Conservation (phyloP, 768 basidiomycete species). For the Russula compacta region DNA sequence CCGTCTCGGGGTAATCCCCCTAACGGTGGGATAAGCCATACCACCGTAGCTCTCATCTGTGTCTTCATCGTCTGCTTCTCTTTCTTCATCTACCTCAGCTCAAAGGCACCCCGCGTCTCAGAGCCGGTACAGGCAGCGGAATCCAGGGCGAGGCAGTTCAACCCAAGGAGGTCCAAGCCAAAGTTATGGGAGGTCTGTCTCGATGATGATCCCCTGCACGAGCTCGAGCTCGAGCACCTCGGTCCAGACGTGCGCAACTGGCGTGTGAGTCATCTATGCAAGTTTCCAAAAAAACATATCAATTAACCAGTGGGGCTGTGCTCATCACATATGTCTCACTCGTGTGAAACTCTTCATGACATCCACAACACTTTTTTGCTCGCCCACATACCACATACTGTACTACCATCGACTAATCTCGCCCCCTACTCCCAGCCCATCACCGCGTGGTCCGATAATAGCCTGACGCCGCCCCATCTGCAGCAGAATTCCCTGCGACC, state of each 20-base stretch:
- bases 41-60: neutral
- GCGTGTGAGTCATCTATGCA: slow-evolving; percentile 2
- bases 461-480: neutral
- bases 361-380: neutral
- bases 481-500: neutral
- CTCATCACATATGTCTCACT: neutral
- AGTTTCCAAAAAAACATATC: neutral
- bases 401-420: neutral
- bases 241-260: neutral
- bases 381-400: neutral
- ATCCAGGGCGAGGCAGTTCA: neutral
- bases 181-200: slow-evolving; percentile 13
- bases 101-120: neutral
- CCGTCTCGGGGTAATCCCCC: neutral
- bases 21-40: neutral
- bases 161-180: neutral
- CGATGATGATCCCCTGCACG: neutral
- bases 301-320: neutral
- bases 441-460: slow-evolving; percentile 9
- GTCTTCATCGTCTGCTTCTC: neutral
- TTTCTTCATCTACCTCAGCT: neutral
- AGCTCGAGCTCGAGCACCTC: neutral
- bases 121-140: neutral
- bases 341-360: neutral
- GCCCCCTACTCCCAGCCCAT: slow-evolving; percentile 2